Base-by-base conservation (phyloP, 768 basidiomycete species). In the Xanthoconium purpureum region DNA sequence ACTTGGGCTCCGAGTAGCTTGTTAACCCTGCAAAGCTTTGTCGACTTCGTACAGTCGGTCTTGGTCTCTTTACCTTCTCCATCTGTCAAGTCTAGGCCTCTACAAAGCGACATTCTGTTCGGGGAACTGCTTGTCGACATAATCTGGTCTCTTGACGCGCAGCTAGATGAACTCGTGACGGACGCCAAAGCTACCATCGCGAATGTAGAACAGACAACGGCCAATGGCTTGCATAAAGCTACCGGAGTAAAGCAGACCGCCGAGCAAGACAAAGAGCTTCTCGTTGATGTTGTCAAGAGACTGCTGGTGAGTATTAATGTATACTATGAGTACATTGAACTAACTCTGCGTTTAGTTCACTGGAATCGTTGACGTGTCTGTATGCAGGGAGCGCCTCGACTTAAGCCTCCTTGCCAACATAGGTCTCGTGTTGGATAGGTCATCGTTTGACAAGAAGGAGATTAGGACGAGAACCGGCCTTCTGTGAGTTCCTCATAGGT, bases 341-440 rank as follows among this genome's bases (percentile, higher is more conserved):
- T 10, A 36, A 53, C 29, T 17, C 29, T 51, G 12, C 50, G 45
- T 57, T n/a, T 55, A 93, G 91, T 78, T 79, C 50, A 60, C 69
- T 56, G 77, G 81, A 20, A 78, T 91, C 40, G 66, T 94, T 14
- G 79, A 79, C 50, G 74, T 83, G 1, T 74, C 79, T 5, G 74
- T 83, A 29, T 91, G 88, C 73, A 78, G 87, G 46, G 90, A 94
- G 68, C 79, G 90, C 14, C 75, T 94, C 36, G 92, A 94, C 58
- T 72, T 84, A 35, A 70, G 78, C 2, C 72, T 91, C 24, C 73
- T 91, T 28, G 80, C 83, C 13, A 78, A 75, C 33, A 83, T 83
- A 14, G 85, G 86, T 2, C 78, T 94, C 24, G 83, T 93, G 57
- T 72, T 74, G n/a, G 88, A 91, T 68, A 84, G 85, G 66, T 66